Percentiles rank a stretch among this genome's conserved stretches.
These are phyloP conservation scores for Aureobasidium mangrovei DNA, from an alignment of 2,329 filamentous ascomycete species.

Conservation along the genomic window DNA sequence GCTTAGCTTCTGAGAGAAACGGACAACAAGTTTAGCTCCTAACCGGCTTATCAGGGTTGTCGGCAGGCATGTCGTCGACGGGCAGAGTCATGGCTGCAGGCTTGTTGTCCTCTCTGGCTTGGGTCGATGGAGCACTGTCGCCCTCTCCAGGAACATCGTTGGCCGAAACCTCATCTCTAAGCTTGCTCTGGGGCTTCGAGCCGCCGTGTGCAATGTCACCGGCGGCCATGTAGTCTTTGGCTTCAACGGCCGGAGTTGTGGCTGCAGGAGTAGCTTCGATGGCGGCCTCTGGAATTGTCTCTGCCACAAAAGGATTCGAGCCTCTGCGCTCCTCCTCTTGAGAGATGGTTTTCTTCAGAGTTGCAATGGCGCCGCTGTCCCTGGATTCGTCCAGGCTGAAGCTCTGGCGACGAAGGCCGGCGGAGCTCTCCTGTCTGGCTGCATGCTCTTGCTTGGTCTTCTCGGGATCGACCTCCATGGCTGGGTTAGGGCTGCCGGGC, in stretches of 20 bases:
- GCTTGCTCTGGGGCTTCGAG: conserved; percentile 10
- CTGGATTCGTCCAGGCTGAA: conserved; percentile 33
- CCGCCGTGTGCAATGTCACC: conserved; percentile 17
- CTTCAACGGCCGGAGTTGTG: conserved; percentile 25
- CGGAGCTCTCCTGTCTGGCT: conserved; percentile 14
- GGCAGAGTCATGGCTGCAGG: conserved; percentile 12
- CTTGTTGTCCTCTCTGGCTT: neutral
- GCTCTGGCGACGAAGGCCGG: conserved; percentile 31
- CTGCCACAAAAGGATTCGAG: conserved; percentile 28
- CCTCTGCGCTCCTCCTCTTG: conserved; percentile 33
- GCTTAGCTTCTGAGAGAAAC: conserved; percentile 1
- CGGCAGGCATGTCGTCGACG: conserved; percentile 23
- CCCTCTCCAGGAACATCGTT: neutral
- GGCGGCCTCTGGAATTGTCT: conserved; percentile 36
- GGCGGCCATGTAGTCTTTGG: conserved; percentile 20
- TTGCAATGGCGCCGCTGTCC: conserved; percentile 26
- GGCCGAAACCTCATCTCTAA: neutral
- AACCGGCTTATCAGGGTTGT: conserved; percentile 36
- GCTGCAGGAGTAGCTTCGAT: conserved; percentile 29
- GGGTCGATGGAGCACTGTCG: neutral
- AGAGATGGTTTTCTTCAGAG: conserved; percentile 33
- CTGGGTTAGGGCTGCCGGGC: conserved; percentile 17
- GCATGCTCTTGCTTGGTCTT: conserved; percentile 2
- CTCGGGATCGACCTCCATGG: conserved; percentile 14
- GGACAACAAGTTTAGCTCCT: neutral